Evolutionary conservation across 2,329 filamentous ascomycete genomes (phyloP).

Genomic region (Pyrenophora seminiperda): DNA sequence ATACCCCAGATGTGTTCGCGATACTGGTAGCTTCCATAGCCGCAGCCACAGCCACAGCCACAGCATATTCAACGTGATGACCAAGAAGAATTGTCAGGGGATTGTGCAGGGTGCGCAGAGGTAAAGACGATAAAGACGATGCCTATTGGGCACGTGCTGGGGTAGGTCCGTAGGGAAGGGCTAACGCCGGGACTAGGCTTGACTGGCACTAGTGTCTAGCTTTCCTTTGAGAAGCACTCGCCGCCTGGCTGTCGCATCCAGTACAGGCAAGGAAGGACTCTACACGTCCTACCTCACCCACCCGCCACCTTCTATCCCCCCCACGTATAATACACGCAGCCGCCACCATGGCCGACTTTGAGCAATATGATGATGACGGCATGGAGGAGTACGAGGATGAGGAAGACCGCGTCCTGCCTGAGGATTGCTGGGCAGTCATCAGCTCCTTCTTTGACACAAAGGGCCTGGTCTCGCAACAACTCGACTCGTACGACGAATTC

Average conservation of each 20-base stretch:
- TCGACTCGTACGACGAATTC: constrained; percentile 98
- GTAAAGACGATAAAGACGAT: no score
- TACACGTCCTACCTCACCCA: constrained; percentile 19
- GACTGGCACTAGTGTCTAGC: constrained; percentile 7
- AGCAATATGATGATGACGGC: background rate
- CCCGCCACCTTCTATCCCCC: constrained; percentile 1
- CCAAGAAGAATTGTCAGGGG: no score
- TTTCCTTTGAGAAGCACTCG: constrained; percentile 32
- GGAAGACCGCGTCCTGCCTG: constrained; percentile 75
- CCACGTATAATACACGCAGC: constrained; percentile 9
- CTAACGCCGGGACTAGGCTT: constrained; percentile 5
- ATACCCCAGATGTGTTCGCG: no score
- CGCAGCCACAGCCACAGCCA: no score
- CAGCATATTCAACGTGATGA: no score
- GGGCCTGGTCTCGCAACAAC: constrained; percentile 93
- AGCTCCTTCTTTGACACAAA: constrained; percentile 96
- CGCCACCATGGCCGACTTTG: constrained; percentile 55
- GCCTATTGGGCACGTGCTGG: no score
- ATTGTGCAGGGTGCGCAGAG: no score
- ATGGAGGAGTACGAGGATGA: constrained; percentile 65
- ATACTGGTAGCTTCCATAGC: no score
- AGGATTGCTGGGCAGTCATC: constrained; percentile 98
- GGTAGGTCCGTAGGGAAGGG: no score
- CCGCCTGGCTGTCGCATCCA: constrained; percentile 26
- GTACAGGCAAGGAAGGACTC: constrained; percentile 23